Percentiles rank a stretch among this genome's conserved stretches.
Conservation (phyloP, 2,329 filamentous ascomycete genomes). For the Anisogramma anomala region DNA sequence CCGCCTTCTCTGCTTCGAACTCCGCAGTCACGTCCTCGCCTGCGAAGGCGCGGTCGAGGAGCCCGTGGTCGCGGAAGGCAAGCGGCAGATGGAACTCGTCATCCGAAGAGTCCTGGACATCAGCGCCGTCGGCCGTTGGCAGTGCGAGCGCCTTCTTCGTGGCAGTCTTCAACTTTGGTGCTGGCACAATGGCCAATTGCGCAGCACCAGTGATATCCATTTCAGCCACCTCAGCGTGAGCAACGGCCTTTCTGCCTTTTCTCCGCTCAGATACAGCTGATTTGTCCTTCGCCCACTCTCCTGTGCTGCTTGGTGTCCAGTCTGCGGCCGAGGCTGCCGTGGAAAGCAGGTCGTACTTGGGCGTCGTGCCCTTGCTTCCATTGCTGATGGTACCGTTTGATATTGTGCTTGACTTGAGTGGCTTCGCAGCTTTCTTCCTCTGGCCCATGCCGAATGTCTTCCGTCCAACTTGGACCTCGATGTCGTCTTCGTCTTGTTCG, state of each 20-base stretch:
- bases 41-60: constrained; percentile 77
- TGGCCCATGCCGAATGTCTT: constrained; percentile 50
- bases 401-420: constrained; percentile 16
- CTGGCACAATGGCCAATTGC: constrained; percentile 14
- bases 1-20: constrained; percentile 71
- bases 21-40: constrained; percentile 72
- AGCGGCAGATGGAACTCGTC: constrained; percentile 42
- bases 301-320: constrained; percentile 22
- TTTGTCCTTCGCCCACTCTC: constrained; percentile 29
- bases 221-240: constrained; percentile 23
- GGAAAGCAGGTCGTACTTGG: background rate
- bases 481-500: constrained; percentile 38
- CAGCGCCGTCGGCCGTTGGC: constrained; percentile 11
- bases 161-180: constrained; percentile 10
- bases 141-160: constrained; percentile 13
- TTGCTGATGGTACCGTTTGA: constrained; percentile 10
- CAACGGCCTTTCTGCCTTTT: constrained; percentile 19
- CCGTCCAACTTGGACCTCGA: constrained; percentile 54
- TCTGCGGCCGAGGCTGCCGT: constrained; percentile 1
- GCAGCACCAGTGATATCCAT: constrained; percentile 30
- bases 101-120: constrained; percentile 29
- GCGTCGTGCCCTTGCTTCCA: constrained; percentile 1
- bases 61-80: constrained; percentile 48
- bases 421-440: constrained; percentile 19
- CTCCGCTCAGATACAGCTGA: constrained; percentile 24